Base-by-base conservation (phyloP, 2,329 filamentous ascomycete genomes). In the Endoconidiophora laricicola region DNA sequence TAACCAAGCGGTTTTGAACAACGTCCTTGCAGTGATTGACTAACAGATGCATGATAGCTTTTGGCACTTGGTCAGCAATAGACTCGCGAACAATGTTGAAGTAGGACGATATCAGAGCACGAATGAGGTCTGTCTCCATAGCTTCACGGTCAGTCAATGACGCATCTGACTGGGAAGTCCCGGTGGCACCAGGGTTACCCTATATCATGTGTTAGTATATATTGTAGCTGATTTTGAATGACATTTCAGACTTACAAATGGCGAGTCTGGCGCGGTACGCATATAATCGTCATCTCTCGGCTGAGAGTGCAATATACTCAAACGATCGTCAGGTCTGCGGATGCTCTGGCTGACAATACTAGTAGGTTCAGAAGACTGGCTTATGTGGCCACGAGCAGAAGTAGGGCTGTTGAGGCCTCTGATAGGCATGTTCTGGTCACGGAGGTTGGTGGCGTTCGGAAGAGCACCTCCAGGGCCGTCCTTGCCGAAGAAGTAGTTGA, bases 401-500 rank as follows among this genome's bases (percentile, higher is more conserved):
- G 36, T 47, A 29, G 53, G 43, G 40, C 36, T 49, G 48, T 44
- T 52, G 9, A 52, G 20, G 14, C 51, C 50, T 53, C 52, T 47
- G 38, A 53, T 47, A 10, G 52, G 29, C 39, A 54, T 41, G 38
- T 54, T 51, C 44, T 51, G 52, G 16, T 47, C 47, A 43, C 44
- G 48, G 22, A 22, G 39, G 37, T 53, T 58, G 60, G 60, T 57
- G 60, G 56, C 65, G 58, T 60, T 66, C 43, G 48, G 46, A 38
- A 59, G 58, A 23, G 76, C 71, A 33, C 40, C 23, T 24, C 52
- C 52, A 22, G 52, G 52, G 44, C 85, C 85, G 54, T 98, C 91
- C 62, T 98, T 96, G 58, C 91, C 88, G 60, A 98, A 98, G 67
- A 98, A 98, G 66, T 98, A 98, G 66, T 90, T 96, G 55, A 98